Base-by-base conservation (phyloP, 2,329 filamentous ascomycete species). In the Aspergillus glaucus region DNA sequence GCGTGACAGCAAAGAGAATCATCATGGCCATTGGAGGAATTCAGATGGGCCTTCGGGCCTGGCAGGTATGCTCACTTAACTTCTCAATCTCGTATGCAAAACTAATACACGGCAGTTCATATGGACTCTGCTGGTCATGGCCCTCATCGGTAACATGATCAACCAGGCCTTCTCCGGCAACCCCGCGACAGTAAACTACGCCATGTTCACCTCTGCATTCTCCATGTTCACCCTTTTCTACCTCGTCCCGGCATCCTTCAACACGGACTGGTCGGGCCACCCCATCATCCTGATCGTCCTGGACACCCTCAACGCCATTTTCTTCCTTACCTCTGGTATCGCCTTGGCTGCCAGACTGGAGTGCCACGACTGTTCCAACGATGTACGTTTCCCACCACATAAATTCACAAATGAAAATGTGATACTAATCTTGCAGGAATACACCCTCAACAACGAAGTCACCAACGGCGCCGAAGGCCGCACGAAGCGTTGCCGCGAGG, bases 131-230 rank as follows among this genome's bases (percentile, higher is more conserved):
- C 73, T 85, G 59, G 66, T 84, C 61, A 79, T 84, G 71, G 74
- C 79, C 10, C 72, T 85, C 42, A 64, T 82, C 56, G 82, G 80
- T 56, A 81, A 84, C 72, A 82, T 83, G 72, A 81, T 85, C 62
- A 71, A 74, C 45, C 69, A 75, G 36, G 67, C 75, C 4, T 70
- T 68, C 50, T 59, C 69, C 46, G 78, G 80, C 24, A 79, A 81
- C 58, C 76, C 80, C 2, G 71, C 77, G 19, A 74, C 81, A 45
- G 71, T 86, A 69, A 79, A 79, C 64, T 79, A 75, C 60, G 58
- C 67, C 52, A 75, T 79, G 62, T 79, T 75, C 54, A 62, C 68
- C 6, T 58, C 72, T 8, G 71, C 71, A 1, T 78, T 77, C 54
- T 69, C 69, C 9, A 69, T 76, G 60, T 48, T 78, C 17, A 65